Percentiles rank a stretch among this genome's conserved stretches.
These are phyloP conservation scores for Tilletia indica DNA, from an alignment of 1,284 basidiomycete genomes.

Conservation along the genomic window DNA sequence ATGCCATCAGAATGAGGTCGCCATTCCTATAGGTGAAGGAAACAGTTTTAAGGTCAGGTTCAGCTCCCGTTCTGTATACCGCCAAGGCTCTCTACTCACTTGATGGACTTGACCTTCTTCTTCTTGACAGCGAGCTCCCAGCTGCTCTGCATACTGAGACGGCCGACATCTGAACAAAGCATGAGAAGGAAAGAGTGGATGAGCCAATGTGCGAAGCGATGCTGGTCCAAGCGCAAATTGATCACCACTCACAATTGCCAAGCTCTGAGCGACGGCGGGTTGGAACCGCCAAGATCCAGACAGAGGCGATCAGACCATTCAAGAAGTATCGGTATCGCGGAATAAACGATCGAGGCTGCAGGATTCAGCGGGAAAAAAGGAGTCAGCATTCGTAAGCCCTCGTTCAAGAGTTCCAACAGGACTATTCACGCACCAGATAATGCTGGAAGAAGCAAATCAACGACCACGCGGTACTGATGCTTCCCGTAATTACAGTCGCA, in stretches of 20 bases:
- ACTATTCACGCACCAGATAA: conserved; percentile 26
- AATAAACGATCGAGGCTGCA: conserved; percentile 31
- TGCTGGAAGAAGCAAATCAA: conserved; percentile 46
- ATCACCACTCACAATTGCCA: conserved; percentile 22
- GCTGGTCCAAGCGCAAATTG: not conserved
- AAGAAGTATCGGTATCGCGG: conserved; percentile 39
- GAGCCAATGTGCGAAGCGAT: too few species aligned
- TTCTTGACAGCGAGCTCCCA: conserved; percentile 30
- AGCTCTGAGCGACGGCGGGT: conserved; percentile 31
- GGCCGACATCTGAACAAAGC: conserved; percentile 25
- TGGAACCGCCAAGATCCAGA: conserved; percentile 44
- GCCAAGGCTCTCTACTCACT: conserved; percentile 1
- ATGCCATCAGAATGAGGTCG: conserved; percentile 33
- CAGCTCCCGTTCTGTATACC: too few species aligned
- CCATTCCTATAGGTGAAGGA: conserved; percentile 20
- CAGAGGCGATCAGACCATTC: conserved; percentile 39
- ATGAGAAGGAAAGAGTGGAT: too few species aligned
- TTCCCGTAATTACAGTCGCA: conserved; percentile 46
- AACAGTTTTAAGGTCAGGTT: too few species aligned
- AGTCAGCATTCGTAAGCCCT: not conserved
- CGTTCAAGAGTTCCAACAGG: not conserved
- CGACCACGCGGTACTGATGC: conserved; percentile 45
- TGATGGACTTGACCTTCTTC: conserved; percentile 25
- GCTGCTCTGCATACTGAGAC: conserved; percentile 27
- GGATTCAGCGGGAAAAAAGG: not conserved